These are phyloP conservation scores for Hapsidospora chrysogenum DNA, from an alignment of 495 filamentous ascomycete species.

Conservation along the genomic window DNA sequence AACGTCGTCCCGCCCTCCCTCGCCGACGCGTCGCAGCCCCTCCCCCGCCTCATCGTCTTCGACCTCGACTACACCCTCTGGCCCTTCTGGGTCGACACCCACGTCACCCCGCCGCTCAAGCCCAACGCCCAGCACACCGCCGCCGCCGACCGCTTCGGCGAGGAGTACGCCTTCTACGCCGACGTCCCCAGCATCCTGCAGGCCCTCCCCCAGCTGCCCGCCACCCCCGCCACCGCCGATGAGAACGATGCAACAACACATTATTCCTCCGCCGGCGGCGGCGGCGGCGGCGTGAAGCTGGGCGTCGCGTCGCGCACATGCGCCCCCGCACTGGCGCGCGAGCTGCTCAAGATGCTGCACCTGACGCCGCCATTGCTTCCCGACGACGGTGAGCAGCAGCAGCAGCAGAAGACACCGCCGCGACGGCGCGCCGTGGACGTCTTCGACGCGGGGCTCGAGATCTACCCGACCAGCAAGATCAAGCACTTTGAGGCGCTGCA, in stretches of 20 bases:
- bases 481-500: slow-evolving; percentile 64
- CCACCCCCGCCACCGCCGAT: slow-evolving; percentile 7
- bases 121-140: slow-evolving; percentile 31
- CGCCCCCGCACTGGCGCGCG: slow-evolving; percentile 61
- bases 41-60: slow-evolving; percentile 78
- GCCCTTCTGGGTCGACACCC: slow-evolving; percentile 95
- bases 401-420: slow-evolving; percentile 10
- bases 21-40: slow-evolving; percentile 50
- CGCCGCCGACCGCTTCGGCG: slow-evolving; percentile 45
- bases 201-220: slow-evolving; percentile 22
- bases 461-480: slow-evolving; percentile 77
- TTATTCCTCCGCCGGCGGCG: too few relatives aligned
- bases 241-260: too few relatives aligned
- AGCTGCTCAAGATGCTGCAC: slow-evolving; percentile 62
- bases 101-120: slow-evolving; percentile 69
- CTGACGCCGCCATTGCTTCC: slow-evolving; percentile 30
- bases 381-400: slow-evolving; percentile 11
- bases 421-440: slow-evolving; percentile 48
- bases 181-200: slow-evolving; percentile 59
- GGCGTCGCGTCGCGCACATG: slow-evolving; percentile 72
- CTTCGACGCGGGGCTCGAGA: slow-evolving; percentile 71
- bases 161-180: slow-evolving; percentile 66
- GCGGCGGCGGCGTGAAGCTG: slow-evolving; percentile 38
- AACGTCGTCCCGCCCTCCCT: slow-evolving; percentile 26
- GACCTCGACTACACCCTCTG: slow-evolving; percentile 96